Evolutionary conservation across 1,284 basidiomycete species (phyloP).

Genomic region (Ceratobasidium sp.): DNA sequence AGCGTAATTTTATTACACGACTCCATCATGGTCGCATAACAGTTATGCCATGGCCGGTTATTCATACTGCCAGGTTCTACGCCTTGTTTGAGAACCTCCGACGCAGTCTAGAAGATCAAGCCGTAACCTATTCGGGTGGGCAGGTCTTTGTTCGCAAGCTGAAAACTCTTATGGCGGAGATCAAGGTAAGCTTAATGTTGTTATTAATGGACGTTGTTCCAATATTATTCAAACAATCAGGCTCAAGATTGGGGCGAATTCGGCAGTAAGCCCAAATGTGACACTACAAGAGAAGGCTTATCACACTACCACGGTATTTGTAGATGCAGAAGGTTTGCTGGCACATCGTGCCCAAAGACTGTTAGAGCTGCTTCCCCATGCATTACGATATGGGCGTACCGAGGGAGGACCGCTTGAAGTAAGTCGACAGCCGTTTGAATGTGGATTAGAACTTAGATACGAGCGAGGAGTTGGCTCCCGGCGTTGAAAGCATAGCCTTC

Average conservation of each 20-base stretch:
- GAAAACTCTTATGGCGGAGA: slow-evolving; percentile 75
- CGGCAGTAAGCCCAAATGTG: no score
- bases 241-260: no score
- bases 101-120: slow-evolving; percentile 62
- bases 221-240: neutral
- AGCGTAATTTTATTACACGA: slow-evolving; percentile 70
- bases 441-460: slow-evolving; percentile 31
- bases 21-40: slow-evolving; percentile 57
- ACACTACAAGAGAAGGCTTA: no score
- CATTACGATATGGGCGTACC: slow-evolving; percentile 20
- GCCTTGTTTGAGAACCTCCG: slow-evolving; percentile 65
- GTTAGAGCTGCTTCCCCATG: slow-evolving; percentile 6
- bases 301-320: no score
- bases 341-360: slow-evolving; percentile 39
- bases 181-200: slow-evolving; percentile 63
- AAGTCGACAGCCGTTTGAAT: neutral
- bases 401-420: slow-evolving; percentile 33
- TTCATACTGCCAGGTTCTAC: slow-evolving; percentile 56
- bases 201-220: neutral
- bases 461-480: slow-evolving; percentile 4
- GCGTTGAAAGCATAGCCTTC: neutral
- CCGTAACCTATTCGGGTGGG: slow-evolving; percentile 63
- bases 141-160: slow-evolving; percentile 69
- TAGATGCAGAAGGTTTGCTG: slow-evolving; percentile 37
- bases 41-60: slow-evolving; percentile 29